phyloP scores from a whole-genome alignment of 306 rosid genomes.

The Prunus armeniaca region DNA sequence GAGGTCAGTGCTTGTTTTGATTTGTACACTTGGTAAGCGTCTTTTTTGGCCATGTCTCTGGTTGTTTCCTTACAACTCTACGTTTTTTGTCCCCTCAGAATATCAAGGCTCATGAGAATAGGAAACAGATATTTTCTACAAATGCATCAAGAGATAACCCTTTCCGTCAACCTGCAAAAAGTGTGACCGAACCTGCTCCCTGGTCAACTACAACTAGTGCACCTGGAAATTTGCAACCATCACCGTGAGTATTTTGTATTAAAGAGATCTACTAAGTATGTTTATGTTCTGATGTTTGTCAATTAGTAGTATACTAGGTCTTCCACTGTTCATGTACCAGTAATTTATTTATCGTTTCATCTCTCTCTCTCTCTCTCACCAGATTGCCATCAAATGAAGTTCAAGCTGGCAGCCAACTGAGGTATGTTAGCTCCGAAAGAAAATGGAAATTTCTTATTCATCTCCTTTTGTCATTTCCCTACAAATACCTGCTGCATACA shows the following conservation, averaged over 20 bases:
- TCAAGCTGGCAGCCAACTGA: slow-evolving; percentile 75
- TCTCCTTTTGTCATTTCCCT: background rate
- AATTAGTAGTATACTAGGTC: background rate
- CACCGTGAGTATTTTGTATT: slow-evolving; percentile 44
- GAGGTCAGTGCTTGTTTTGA: slow-evolving; percentile 45
- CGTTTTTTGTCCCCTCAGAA: slow-evolving; percentile 40
- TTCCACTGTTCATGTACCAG: slow-evolving; percentile 19
- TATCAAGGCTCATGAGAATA: slow-evolving; percentile 89
- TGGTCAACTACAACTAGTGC: slow-evolving; percentile 65
- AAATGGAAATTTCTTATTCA: background rate
- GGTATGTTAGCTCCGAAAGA: slow-evolving; percentile 42
- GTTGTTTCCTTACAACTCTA: background rate
- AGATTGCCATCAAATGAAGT: slow-evolving; percentile 64
- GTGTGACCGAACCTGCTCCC: slow-evolving; percentile 73
- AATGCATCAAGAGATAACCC: slow-evolving; percentile 63
- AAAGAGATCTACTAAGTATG: background rate
- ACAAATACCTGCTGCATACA: background rate
- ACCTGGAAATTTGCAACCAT: slow-evolving; percentile 40
- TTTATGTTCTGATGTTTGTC: background rate
- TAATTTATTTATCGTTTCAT: slow-evolving; percentile 7
- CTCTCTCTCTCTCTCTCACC: slow-evolving; percentile 23
- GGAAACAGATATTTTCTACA: slow-evolving; percentile 83
- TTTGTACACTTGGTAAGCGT: background rate
- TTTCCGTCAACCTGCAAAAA: slow-evolving; percentile 59
- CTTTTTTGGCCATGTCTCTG: background rate